These are phyloP conservation scores for Heterococcus sp. DNA, from an alignment of 108 stramenopile genomes.

Conservation along the genomic window DNA sequence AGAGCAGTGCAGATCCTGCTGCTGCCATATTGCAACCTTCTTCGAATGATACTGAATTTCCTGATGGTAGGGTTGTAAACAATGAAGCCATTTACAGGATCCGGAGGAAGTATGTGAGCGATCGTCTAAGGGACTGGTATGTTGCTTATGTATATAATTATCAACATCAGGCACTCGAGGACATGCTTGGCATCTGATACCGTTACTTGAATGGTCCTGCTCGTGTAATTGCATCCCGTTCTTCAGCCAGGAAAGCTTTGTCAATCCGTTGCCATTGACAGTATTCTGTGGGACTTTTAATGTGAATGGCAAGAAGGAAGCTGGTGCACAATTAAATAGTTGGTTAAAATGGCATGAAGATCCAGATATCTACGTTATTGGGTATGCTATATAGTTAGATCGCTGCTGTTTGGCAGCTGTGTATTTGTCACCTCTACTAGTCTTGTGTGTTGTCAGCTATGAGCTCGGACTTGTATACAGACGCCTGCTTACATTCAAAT, in stretches of 20 bases:
- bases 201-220: background rate
- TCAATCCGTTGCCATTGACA: slow-evolving; percentile 4
- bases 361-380: slow-evolving; percentile 50
- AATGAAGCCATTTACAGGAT: slow-evolving; percentile 44
- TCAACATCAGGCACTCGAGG: background rate
- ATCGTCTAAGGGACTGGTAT: slow-evolving; percentile 53
- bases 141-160: background rate
- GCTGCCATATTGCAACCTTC: no score
- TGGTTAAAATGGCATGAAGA: slow-evolving; percentile 7
- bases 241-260: slow-evolving; percentile 42
- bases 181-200: background rate
- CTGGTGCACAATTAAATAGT: slow-evolving; percentile 66
- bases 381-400: slow-evolving; percentile 5
- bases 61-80: slow-evolving; percentile 12
- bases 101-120: slow-evolving; percentile 56
- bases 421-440: slow-evolving; percentile 71
- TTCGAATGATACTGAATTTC: slow-evolving; percentile 31
- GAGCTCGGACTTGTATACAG: background rate
- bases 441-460: background rate
- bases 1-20: no score
- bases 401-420: background rate
- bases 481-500: background rate
- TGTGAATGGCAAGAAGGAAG: slow-evolving; percentile 93
- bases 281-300: slow-evolving; percentile 96
- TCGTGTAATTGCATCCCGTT: background rate